Percentiles rank a stretch among this genome's conserved stretches.
Evolutionary conservation across 2,329 filamentous ascomycete species (phyloP).

Genomic region (Akanthomyces uredinophilus): DNA sequence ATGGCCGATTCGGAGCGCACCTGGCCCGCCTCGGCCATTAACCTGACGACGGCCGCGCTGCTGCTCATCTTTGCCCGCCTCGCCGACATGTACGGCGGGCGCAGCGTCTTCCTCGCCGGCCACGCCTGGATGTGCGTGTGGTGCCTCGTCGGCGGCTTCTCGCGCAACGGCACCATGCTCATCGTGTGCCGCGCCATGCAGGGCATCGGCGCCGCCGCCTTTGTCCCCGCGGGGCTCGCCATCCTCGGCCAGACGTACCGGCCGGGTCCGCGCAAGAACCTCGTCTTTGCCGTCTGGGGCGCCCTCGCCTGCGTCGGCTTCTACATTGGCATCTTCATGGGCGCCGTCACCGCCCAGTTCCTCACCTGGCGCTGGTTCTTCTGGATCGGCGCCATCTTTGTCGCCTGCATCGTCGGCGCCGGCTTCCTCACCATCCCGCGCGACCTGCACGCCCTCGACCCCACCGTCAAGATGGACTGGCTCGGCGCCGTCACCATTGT

Average conservation of each 20-base stretch:
- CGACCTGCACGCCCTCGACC: constrained; percentile 23
- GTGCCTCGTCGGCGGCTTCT: constrained; percentile 66
- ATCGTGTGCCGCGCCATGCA: constrained; percentile 70
- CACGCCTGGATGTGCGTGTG: constrained; percentile 62
- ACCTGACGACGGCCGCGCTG: constrained; percentile 50
- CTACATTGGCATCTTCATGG: constrained; percentile 63
- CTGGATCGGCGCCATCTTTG: constrained; percentile 51
- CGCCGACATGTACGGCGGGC: constrained; percentile 59
- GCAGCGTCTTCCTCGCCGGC: constrained; percentile 54
- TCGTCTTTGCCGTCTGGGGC: constrained; percentile 57
- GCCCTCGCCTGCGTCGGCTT: constrained; percentile 55
- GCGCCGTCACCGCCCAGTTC: constrained; percentile 57
- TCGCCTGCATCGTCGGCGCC: constrained; percentile 43
- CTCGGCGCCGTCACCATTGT: constrained; percentile 56
- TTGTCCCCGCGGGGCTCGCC: constrained; percentile 62
- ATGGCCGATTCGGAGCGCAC: constrained; percentile 58
- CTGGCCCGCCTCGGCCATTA: constrained; percentile 62
- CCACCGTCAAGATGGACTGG: constrained; percentile 59
- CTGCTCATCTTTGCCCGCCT: constrained; percentile 60
- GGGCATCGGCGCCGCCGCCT: constrained; percentile 68
- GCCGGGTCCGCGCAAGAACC: constrained; percentile 66
- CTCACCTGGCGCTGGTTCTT: constrained; percentile 66
- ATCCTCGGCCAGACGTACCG: constrained; percentile 65
- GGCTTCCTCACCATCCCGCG: constrained; percentile 36
- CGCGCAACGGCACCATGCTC: constrained; percentile 61